Evolutionary conservation across 2,329 filamentous ascomycete species (phyloP), one percentile per base, ranked within the genome.

Genomic region (Pezicula carpinea): DNA sequence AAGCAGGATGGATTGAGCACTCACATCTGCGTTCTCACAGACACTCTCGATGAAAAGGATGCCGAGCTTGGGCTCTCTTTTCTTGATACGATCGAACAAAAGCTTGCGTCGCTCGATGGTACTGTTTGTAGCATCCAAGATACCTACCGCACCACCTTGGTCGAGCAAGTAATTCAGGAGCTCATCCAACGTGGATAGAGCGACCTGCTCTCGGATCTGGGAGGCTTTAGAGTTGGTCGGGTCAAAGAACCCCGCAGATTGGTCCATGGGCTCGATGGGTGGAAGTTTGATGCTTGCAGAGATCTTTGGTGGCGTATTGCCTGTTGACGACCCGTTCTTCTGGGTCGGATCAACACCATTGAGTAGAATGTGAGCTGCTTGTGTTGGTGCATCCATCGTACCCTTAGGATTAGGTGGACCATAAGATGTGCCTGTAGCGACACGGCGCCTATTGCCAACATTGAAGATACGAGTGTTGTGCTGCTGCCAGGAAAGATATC

Each of bases 391-490:
- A 53, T 65, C 62, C 50, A 50, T 7, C 11, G 29, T 44, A 39
- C 14, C 50, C 8, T 55, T 52, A 5, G 54, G 54, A 15, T 15
- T 38, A 6, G 51, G 43, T 32, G 57, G 51, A 14, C 60, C 61
- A 1, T 63, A 61, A 7, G 31, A 33, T 32, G 69, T 70, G 43
- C 85, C 86, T 36, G 86, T 87, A 15, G 85, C 89, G 43, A 91
- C 80, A 58, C 93, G 85, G 59, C 93, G 80, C 61, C 90, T 80
- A 67, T 96, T 92, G 51, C 93, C 93, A 32, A 99, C 93, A 61
- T 99, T 99, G 80, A 99, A 99, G 58, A 99, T 96, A 56, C 79
- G 80, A 11, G 91, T 93, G 61, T 96, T 89, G 68, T 99, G 92
- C 64, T 99, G 93, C 61, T 96, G 83, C 93, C 93, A 99, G 42